Evolutionary conservation across 2,329 filamentous ascomycete species (phyloP), one percentile per base, ranked within the genome.

Genomic region (Zalaria obscura): DNA sequence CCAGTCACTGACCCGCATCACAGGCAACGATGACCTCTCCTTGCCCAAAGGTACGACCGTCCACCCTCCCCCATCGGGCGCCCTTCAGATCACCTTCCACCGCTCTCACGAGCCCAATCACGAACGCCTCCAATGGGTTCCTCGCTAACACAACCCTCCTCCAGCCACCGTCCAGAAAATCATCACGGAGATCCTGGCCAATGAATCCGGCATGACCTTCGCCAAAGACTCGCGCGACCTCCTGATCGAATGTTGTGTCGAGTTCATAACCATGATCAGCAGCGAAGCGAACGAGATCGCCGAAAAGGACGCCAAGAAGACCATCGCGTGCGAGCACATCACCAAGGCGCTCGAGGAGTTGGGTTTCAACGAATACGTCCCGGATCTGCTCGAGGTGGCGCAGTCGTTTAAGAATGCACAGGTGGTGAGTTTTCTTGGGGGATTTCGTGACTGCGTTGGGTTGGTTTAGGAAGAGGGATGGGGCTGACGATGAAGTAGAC

Each of bases 301-400:
- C 8, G 91, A 98, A 61, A 94, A 94, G 63, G 91, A 98, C 57
- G 86, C 88, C 39, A 98, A 98, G 70, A 98, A 98, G 73, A 98
- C 91, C 3, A 98, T 98, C 53, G 89, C 89, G 8, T 93, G 86
- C 61, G 91, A 98, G 55, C 91, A 98, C 66, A 93, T 98, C 54
- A 93, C 89, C 56, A 89, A 89, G 57, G 91, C 91, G 1, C 73
- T 98, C 35, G 83, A 89, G 53, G 84, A 93, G 54, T 75, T 98
- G 18, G 91, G 89, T 2, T 98, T 96, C 60, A 74, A 79, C 6
- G 87, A 94, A 52, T 98, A 96, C 57, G 83, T 98, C 5, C 77
- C 81, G 10, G 83, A 88, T 45, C 85, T 98, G 8, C 66, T 87
- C 42, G 83, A 86, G 50, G 86, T 91, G 6, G 88, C 88, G 2